These are phyloP conservation scores for Diospyros lotus DNA, from an alignment of 148 eudicot species.

Conservation along the genomic window DNA sequence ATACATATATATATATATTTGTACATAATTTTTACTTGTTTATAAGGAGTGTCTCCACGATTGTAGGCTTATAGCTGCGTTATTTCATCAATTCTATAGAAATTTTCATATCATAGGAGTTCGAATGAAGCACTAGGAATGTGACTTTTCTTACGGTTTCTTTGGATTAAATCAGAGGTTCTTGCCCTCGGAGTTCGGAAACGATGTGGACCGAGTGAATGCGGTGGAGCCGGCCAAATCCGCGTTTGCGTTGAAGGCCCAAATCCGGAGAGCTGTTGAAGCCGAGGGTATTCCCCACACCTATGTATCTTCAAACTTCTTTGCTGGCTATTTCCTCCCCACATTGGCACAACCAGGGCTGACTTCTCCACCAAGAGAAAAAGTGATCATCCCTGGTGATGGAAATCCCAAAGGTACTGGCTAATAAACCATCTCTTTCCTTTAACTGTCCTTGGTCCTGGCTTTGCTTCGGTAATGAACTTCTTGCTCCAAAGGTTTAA, in stretches of 20 bases:
- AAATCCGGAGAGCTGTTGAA: conserved; percentile 54
- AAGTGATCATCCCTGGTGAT: conserved; percentile 40
- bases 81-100: too few relatives aligned
- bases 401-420: conserved; percentile 54
- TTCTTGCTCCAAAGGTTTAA: too few relatives aligned
- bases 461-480: too few relatives aligned
- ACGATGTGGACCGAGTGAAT: conserved; percentile 36
- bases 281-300: conserved; percentile 61
- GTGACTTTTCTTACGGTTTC: neutral
- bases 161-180: conserved; percentile 37
- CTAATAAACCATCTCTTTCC: neutral
- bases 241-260: conserved; percentile 24
- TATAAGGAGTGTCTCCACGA: too few relatives aligned
- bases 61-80: too few relatives aligned
- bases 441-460: neutral
- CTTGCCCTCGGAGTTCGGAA: conserved; percentile 62
- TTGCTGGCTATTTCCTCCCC: conserved; percentile 51
- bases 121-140: too few relatives aligned
- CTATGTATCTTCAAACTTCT: conserved; percentile 35
- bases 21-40: too few relatives aligned
- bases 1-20: too few relatives aligned
- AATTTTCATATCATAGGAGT: too few relatives aligned
- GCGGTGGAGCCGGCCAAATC: conserved; percentile 54
- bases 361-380: conserved; percentile 48
- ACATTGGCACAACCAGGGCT: conserved; percentile 45